Evolutionary conservation across 1,284 basidiomycete genomes (phyloP).

Genomic region (Porodaedalea pini): DNA sequence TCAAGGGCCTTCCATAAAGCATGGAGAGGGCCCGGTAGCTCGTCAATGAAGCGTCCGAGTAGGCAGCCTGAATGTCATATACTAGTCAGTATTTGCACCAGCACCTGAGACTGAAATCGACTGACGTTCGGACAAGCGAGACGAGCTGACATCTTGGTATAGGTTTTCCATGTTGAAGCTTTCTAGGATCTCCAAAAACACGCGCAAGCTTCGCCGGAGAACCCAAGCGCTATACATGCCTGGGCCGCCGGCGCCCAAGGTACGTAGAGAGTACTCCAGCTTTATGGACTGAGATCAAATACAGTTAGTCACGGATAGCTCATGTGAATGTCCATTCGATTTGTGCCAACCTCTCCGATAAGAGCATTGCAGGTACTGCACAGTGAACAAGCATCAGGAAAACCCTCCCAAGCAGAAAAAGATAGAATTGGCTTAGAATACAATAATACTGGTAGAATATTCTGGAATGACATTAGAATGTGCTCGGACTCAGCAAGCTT

Average conservation of each 20-base stretch:
- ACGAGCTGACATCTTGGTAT: neutral
- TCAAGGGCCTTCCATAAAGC: neutral
- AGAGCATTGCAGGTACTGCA: neutral
- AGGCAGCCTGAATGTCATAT: neutral
- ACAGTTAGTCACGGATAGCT: neutral
- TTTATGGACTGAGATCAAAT: neutral
- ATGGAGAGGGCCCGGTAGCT: neutral
- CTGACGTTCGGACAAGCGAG: neutral
- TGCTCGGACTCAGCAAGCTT: too few relatives aligned
- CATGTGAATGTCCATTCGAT: too few relatives aligned
- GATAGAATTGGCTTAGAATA: too few relatives aligned
- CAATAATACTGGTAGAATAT: too few relatives aligned
- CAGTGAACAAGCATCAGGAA: neutral
- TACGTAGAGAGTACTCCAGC: slow-evolving; percentile 8
- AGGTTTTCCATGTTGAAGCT: neutral
- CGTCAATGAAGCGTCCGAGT: neutral
- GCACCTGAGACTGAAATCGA: neutral
- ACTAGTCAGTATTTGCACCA: too few relatives aligned
- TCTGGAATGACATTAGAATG: too few relatives aligned
- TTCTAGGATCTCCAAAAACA: neutral
- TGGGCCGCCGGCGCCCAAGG: slow-evolving; percentile 3
- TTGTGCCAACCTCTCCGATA: neutral
- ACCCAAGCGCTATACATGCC: slow-evolving; percentile 8
- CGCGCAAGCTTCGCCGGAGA: neutral
- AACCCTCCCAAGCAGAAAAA: neutral